Conservation (phyloP, 2,329 filamentous ascomycete species). For the Hypoxylon sp. region DNA sequence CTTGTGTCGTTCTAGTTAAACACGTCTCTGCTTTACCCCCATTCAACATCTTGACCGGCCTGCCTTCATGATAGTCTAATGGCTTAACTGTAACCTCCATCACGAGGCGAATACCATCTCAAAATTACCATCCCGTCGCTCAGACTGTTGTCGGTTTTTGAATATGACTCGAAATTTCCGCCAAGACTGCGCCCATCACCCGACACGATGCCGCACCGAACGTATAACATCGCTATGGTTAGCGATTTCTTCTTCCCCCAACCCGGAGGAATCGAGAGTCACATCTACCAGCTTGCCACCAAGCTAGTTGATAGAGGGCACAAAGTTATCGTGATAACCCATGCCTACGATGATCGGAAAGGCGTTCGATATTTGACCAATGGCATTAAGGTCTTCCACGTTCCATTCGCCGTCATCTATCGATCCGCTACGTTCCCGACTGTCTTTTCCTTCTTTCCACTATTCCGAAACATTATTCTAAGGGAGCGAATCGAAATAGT, state of each 20-base stretch:
- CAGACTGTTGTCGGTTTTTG: constrained; percentile 12
- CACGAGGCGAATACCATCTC: not conserved
- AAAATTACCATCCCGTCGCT: not conserved
- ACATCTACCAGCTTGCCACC: constrained; percentile 96
- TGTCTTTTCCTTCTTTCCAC: constrained; percentile 97
- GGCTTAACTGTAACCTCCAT: constrained; percentile 2
- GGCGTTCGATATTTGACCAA: constrained; percentile 97
- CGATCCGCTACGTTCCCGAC: constrained; percentile 94
- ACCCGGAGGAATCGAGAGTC: constrained; percentile 95
- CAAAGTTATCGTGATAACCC: constrained; percentile 97
- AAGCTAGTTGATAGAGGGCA: constrained; percentile 98
- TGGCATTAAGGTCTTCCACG: constrained; percentile 97
- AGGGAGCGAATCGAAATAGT: constrained; percentile 97
- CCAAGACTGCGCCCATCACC: constrained; percentile 26
- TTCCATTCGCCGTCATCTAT: constrained; percentile 96
- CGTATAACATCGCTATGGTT: constrained; percentile 87
- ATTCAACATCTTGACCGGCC: constrained; percentile 4
- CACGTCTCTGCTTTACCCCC: constrained; percentile 1
- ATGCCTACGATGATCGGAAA: constrained; percentile 91
- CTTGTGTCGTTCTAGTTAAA: not conserved
- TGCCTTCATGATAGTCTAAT: constrained; percentile 2
- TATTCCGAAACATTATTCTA: constrained; percentile 97
- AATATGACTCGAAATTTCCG: constrained; percentile 45
- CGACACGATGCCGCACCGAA: constrained; percentile 66
- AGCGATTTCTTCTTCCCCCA: constrained; percentile 99